Conservation (phyloP, 805 yeast genomes). For the Metschnikowia colocasiae region DNA sequence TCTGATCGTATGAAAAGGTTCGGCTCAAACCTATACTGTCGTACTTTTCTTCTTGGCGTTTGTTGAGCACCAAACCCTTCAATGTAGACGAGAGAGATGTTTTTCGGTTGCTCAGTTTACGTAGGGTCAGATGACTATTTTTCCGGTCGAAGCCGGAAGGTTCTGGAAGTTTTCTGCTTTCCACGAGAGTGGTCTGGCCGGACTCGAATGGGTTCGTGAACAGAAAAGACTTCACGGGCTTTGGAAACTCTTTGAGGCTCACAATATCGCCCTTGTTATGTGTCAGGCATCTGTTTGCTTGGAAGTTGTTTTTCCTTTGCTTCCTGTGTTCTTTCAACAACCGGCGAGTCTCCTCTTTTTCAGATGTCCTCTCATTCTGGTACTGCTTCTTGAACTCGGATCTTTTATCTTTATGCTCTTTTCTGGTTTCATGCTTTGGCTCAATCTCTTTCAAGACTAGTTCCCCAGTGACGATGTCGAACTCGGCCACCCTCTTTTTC, state of each 20-base stretch:
- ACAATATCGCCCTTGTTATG: neutral
- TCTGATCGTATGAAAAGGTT: slow-evolving; percentile 34
- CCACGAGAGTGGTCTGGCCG: slow-evolving; percentile 14
- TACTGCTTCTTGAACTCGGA: neutral
- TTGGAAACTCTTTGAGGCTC: neutral
- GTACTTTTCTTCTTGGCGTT: neutral
- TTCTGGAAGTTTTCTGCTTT: slow-evolving; percentile 3
- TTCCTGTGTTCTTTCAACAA: slow-evolving; percentile 10
- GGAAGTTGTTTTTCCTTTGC: neutral
- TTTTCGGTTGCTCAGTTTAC: slow-evolving; percentile 1
- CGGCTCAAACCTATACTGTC: slow-evolving; percentile 8
- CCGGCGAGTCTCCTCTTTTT: slow-evolving; percentile 9
- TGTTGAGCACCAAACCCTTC: slow-evolving; percentile 10
- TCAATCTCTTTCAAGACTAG: neutral
- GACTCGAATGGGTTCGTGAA: slow-evolving; percentile 15
- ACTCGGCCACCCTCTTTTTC: slow-evolving; percentile 7
- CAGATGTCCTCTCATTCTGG: slow-evolving; percentile 3
- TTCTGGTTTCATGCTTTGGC: neutral
- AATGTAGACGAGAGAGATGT: slow-evolving; percentile 10
- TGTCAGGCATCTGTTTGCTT: neutral
- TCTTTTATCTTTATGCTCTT: slow-evolving; percentile 4
- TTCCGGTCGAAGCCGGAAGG: neutral
- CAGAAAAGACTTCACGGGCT: neutral
- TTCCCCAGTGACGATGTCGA: slow-evolving; percentile 13
- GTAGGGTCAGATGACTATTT: slow-evolving; percentile 2